phyloP scores from a whole-genome alignment of 495 filamentous ascomycete genomes.

The Immersiella caudata region DNA sequence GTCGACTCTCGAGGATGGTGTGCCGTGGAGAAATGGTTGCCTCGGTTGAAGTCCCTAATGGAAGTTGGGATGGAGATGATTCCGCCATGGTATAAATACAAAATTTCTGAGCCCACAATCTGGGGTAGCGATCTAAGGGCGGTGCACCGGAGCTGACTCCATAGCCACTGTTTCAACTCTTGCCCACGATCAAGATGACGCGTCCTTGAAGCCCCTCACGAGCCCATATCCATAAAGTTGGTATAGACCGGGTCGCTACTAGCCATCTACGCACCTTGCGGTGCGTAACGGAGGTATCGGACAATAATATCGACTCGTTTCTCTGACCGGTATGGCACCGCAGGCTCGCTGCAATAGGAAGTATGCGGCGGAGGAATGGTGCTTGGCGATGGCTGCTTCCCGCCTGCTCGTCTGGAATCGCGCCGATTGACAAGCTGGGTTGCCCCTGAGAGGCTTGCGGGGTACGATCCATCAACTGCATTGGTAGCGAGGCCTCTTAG shows the following conservation, averaged over 20 bases:
- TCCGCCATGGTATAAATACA: background rate
- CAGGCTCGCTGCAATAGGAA: background rate
- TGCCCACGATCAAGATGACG: conserved; percentile 1
- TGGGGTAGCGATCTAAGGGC: background rate
- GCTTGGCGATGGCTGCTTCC: background rate
- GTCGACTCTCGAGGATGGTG: background rate
- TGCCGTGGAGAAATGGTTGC: background rate
- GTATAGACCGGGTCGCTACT: background rate
- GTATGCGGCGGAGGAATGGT: background rate
- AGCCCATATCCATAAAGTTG: background rate
- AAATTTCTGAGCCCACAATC: background rate
- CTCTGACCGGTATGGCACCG: background rate
- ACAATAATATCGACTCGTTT: background rate
- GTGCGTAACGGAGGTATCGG: background rate
- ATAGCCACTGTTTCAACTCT: too few species aligned
- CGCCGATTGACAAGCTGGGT: background rate
- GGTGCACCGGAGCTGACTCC: background rate
- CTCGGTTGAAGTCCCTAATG: background rate
- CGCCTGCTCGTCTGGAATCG: background rate
- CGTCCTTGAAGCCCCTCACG: conserved; percentile 4
- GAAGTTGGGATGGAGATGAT: background rate
- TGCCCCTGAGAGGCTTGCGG: background rate
- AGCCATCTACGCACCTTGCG: background rate
- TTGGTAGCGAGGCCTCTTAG: background rate
- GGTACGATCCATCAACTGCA: background rate